Evolutionary conservation across 306 rosid genomes (phyloP).

Genomic region (Prunus padus): DNA sequence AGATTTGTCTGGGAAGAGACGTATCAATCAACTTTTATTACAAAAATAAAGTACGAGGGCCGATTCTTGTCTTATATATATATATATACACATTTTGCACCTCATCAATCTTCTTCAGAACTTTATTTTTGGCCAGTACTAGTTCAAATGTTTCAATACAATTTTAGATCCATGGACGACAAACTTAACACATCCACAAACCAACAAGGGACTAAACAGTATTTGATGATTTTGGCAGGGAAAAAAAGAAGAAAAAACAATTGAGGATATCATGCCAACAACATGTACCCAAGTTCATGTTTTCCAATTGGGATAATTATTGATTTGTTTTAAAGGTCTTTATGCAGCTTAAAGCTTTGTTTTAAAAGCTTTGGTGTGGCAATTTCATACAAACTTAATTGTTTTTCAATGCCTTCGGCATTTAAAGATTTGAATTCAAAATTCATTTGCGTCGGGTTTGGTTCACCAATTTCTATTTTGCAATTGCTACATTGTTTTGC

Average conservation of each 20-base stretch:
- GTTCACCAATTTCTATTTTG: too few species aligned
- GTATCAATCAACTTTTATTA: slow-evolving; percentile 8
- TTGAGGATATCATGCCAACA: background rate
- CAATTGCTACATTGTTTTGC: too few species aligned
- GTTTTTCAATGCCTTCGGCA: too few species aligned
- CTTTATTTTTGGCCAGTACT: slow-evolving; percentile 1
- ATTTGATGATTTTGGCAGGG: background rate
- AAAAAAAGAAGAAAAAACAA: background rate
- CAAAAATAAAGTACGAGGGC: background rate
- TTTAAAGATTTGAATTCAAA: too few species aligned
- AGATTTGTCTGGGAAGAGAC: background rate
- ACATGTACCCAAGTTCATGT: too few species aligned
- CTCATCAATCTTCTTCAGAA: background rate
- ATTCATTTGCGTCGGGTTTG: too few species aligned
- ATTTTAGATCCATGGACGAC: background rate
- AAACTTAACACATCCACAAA: background rate
- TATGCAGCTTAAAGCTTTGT: too few species aligned
- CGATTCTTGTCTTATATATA: background rate
- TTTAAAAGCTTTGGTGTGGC: too few species aligned
- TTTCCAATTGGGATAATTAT: too few species aligned
- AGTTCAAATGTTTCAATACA: background rate
- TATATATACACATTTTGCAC: background rate
- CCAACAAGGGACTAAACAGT: background rate
- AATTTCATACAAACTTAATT: too few species aligned
- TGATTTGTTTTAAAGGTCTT: too few species aligned